Base-by-base conservation (phyloP, 202 grass and related monocot species). In the Thinopyrum obtusiflorum region DNA sequence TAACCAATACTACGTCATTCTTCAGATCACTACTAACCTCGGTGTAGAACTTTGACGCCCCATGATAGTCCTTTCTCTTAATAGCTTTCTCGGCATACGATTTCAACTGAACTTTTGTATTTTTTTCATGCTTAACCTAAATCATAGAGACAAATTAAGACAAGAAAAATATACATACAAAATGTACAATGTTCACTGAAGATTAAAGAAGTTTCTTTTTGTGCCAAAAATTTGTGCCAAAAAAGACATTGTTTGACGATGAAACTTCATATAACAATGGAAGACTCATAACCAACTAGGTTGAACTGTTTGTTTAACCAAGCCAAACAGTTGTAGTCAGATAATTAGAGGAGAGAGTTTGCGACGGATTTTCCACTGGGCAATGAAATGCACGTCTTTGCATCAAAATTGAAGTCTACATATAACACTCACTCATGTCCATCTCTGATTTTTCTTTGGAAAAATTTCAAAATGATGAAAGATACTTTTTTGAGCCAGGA, bases 61-160 rank as follows among this genome's bases (percentile, higher is more conserved):
- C 69, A 27, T 13, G 23, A 27, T 73, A 73, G 37, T 73, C 39
- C 39, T 46, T 42, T 72, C 68, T 72, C 68, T 72, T 42, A 12
- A 72, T 21, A 44, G 26, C 9, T 64, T 80, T 60, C 3, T 40
- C 23, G 0, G 17, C 23, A 78, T 11, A 36, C 14, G 4, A 15
- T 69, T 78, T 85, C 47, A 69, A 25, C 26, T 78, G 3, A 24
- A 42, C 65, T 18, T 86, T 80, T 23, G 36, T 80, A 27, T 51
- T 40, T 72, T 80, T 35, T n/a, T 27, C 65, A 80, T 13, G 68
- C 64, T 64, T 80, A 73, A 4, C 84, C 84, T 86, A 61, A 78
- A 78, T 24, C n/a, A 62, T 15, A 11, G 69, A 73, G 21, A 73
- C 69, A 73, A 73, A 25, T 46, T 73, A 73, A 44, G 39, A 37